Evolutionary conservation across 1,284 basidiomycete species (phyloP).

Genomic region (Cutaneotrichosporon sp.): DNA sequence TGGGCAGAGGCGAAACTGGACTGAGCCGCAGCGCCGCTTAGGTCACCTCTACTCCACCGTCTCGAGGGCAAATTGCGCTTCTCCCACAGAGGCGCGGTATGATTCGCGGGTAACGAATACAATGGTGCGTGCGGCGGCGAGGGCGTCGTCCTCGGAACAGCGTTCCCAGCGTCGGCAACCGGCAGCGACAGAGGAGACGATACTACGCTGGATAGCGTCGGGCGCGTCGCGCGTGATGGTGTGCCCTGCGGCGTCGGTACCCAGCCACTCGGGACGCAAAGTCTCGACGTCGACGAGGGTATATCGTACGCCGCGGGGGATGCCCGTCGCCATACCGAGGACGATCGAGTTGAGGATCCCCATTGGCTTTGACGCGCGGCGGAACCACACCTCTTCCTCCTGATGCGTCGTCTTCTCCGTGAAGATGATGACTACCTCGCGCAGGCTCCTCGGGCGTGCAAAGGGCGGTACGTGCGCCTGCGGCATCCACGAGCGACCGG

Average conservation of each 20-base stretch:
- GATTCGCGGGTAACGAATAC: conserved; percentile 1
- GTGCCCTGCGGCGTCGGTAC: neutral
- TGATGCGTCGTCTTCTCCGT: conserved; percentile 15
- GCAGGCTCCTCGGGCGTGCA: neutral
- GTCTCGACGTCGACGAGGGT: conserved; percentile 12
- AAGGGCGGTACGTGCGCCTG: conserved; percentile 6
- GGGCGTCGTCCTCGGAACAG: neutral
- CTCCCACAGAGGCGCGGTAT: conserved; percentile 8
- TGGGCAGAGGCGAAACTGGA: too few relatives aligned
- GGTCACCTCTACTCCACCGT: conserved; percentile 5
- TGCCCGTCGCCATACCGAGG: conserved; percentile 6
- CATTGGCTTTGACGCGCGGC: conserved; percentile 9
- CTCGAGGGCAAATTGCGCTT: conserved; percentile 6
- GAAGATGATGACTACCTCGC: conserved; percentile 5
- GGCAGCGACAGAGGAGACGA: neutral
- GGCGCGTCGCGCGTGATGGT: neutral
- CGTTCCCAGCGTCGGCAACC: neutral
- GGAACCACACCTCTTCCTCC: conserved; percentile 15
- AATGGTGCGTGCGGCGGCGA: neutral
- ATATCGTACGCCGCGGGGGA: conserved; percentile 2
- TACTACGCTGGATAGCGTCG: neutral
- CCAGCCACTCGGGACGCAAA: conserved; percentile 14
- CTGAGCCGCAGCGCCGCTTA: too few relatives aligned
- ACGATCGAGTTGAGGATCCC: conserved; percentile 11
- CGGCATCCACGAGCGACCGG: conserved; percentile 12